Base-by-base conservation (phyloP, 1,284 basidiomycete genomes). In the Cutaneotrichosporon dermatis region DNA sequence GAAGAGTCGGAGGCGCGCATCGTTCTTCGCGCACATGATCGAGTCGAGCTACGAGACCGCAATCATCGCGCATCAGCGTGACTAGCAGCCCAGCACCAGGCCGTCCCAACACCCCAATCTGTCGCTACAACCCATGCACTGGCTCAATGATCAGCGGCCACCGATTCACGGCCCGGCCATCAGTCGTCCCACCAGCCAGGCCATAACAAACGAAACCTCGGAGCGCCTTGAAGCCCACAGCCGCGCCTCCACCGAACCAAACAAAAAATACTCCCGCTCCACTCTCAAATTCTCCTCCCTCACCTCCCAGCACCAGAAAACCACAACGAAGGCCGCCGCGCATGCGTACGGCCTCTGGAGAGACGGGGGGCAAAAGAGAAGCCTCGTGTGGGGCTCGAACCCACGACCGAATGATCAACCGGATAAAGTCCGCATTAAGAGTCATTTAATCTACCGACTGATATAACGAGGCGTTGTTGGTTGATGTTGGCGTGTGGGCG, bases 361-460 rank as follows among this genome's bases (percentile, higher is more conserved):
- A 25, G 25, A 25, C 25, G 25, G 25, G 25, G 25, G 25, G 25
- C 25, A 25, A 10, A 7, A 6, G 34, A 25, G 44, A 42, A 55
- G 54, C 54, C 54, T 55, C 54, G 54, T 55, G 54, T 55, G 54
- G 54, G 54, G 54, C 54, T 55, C 54, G 54, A 55, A 55, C 54
- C 54, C 54, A 55, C 54, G 54, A 49, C 54, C 54, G 54, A 39
- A 34, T 48, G 54, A 55, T 55, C 54, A 55, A 48, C 45, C 54
- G 50, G 50, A 49, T 35, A 49, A 36, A 33, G n/a, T 25, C 25
- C 25, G 25, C 46, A 36, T 49, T 49, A 49, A 49, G 46, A 49
- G 46, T 49, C 46, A 49, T 36, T 49, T 49, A 49, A 35, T 49
- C 46, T 49, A 49, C 46, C 46, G 46, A 49, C 46, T 49, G 46